Conservation (phyloP, 2,329 filamentous ascomycete genomes). For the Epichloe sibirici region DNA sequence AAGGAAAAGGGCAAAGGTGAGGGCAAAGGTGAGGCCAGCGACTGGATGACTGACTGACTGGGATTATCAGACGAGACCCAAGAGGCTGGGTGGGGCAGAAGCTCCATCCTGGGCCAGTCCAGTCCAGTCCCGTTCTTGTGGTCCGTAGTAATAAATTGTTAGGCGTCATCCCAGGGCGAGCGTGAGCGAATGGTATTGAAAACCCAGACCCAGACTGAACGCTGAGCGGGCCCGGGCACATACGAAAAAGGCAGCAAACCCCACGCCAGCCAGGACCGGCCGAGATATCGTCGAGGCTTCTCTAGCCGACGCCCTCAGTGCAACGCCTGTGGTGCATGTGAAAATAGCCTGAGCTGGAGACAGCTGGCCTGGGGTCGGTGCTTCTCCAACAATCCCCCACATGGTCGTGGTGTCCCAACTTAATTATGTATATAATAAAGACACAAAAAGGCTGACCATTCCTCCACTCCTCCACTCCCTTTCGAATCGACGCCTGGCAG, state of each 20-base stretch:
- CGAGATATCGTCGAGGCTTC: not conserved
- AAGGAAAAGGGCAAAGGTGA: too few species aligned
- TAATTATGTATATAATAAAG: not conserved
- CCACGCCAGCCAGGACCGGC: not conserved
- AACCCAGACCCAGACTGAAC: not conserved
- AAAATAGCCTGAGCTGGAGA: not conserved
- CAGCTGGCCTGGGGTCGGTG: not conserved
- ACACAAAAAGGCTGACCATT: not conserved
- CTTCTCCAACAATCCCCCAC: not conserved
- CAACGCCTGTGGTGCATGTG: slow-evolving; percentile 3
- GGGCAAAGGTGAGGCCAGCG: too few species aligned
- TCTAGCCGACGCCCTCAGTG: not conserved
- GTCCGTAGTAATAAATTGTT: too few species aligned
- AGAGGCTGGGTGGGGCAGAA: not conserved
- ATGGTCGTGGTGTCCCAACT: not conserved
- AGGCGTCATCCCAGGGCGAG: too few species aligned
- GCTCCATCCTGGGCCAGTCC: too few species aligned
- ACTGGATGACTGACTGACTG: too few species aligned
- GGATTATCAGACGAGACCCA: not conserved
- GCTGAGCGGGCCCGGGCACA: not conserved
- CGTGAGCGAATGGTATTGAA: too few species aligned
- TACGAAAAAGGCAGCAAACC: not conserved
- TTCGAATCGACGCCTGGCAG: not conserved
- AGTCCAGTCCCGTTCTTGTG: too few species aligned
- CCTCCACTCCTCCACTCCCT: not conserved